Percentiles rank a stretch among this genome's conserved stretches.
Conservation (phyloP, 2,329 filamentous ascomycete genomes). For the Beauveria rudraprayagi region DNA sequence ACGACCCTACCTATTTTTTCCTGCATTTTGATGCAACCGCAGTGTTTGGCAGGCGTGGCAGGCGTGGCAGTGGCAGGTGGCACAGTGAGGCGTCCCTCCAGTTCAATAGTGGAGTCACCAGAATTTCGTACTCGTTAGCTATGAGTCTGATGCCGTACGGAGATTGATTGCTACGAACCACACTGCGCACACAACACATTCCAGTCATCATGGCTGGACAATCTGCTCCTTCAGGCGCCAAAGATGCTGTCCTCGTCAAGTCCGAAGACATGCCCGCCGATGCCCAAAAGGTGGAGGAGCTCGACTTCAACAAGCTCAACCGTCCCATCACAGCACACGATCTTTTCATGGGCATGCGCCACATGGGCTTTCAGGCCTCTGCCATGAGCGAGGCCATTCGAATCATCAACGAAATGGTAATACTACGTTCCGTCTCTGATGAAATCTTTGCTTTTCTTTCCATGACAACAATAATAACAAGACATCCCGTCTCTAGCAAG, state of each 20-base stretch:
- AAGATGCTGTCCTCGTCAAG: constrained; percentile 74
- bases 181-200: neutral
- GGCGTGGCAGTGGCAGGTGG: neutral
- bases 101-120: constrained; percentile 1
- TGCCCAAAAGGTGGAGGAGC: constrained; percentile 74
- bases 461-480: neutral
- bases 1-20: neutral
- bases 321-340: constrained; percentile 77
- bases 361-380: constrained; percentile 68
- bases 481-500: constrained; percentile 41
- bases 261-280: constrained; percentile 75
- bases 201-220: constrained; percentile 11
- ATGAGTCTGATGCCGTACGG: neutral
- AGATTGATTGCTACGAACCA: neutral
- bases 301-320: constrained; percentile 83
- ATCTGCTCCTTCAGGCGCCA: constrained; percentile 53
- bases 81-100: neutral
- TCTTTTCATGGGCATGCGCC: constrained; percentile 69
- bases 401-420: constrained; percentile 93
- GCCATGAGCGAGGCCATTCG: constrained; percentile 79
- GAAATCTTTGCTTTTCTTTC: neutral
- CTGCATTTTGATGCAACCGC: neutral
- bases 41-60: neutral
- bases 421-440: neutral
- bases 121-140: neutral